phyloP scores from a whole-genome alignment of 768 basidiomycete species.

The Mycena vulgaris region DNA sequence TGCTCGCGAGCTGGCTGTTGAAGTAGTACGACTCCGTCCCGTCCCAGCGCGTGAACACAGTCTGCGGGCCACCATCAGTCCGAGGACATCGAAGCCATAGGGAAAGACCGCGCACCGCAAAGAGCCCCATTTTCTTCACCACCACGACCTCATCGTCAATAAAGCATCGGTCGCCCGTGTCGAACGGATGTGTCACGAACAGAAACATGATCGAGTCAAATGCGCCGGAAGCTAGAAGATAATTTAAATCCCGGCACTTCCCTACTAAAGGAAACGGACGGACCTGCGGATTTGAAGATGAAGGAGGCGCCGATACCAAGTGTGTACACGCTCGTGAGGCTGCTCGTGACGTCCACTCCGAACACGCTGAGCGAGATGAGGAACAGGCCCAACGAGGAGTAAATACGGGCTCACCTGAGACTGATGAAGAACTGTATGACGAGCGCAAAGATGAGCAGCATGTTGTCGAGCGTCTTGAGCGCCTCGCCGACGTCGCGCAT shows the following conservation, averaged over 20 bases:
- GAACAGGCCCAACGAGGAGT: too few relatives aligned
- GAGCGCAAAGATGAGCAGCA: constrained; percentile 75
- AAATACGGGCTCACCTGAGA: too few relatives aligned
- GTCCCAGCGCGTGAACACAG: constrained; percentile 79
- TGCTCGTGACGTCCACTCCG: constrained; percentile 74
- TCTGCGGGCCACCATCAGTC: constrained; percentile 51
- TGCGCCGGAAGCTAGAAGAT: constrained; percentile 66
- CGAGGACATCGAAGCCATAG: constrained; percentile 1
- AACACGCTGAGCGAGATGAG: constrained; percentile 84
- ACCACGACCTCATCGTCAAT: constrained; percentile 81
- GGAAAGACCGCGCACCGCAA: constrained; percentile 64
- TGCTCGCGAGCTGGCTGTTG: constrained; percentile 82
- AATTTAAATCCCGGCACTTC: not conserved
- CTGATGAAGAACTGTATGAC: constrained; percentile 81
- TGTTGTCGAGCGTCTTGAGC: constrained; percentile 73
- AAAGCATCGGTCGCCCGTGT: constrained; percentile 86
- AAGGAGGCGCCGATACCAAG: constrained; percentile 83
- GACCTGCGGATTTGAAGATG: constrained; percentile 78
- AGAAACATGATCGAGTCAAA: constrained; percentile 89
- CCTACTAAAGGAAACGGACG: not conserved
- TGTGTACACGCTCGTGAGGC: constrained; percentile 81
- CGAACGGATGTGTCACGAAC: constrained; percentile 78
- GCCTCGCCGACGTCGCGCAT: constrained; percentile 84
- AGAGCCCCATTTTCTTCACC: constrained; percentile 86
- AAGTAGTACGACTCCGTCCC: constrained; percentile 88